phyloP scores from a whole-genome alignment of 768 basidiomycete genomes.

The Boletus subparvulus region DNA sequence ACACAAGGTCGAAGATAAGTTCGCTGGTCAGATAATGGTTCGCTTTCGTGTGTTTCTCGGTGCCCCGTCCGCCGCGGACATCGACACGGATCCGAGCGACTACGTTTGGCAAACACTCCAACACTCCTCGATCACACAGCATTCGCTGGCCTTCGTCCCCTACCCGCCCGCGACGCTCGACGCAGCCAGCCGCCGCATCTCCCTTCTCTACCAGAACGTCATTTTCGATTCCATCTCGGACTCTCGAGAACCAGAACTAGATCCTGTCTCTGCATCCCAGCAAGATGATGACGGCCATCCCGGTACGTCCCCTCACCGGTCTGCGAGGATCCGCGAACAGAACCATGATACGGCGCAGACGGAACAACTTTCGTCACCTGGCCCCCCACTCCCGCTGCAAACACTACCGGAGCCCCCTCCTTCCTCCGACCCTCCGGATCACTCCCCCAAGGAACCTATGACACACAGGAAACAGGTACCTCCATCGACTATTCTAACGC shows the following conservation, averaged over 20 bases:
- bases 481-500: constrained; percentile 61
- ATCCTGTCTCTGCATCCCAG: constrained; percentile 14
- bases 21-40: constrained; percentile 14
- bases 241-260: constrained; percentile 31
- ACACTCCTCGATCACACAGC: background rate
- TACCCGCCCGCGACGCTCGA: constrained; percentile 60
- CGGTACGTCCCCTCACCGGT: constrained; percentile 15
- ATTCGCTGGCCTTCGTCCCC: background rate
- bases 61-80: constrained; percentile 37
- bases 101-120: constrained; percentile 51
- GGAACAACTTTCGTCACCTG: constrained; percentile 56
- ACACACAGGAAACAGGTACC: constrained; percentile 44
- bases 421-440: constrained; percentile 32
- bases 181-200: constrained; percentile 68
- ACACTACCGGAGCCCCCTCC: constrained; percentile 22
- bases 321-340: constrained; percentile 4
- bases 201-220: constrained; percentile 65
- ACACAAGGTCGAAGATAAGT: background rate
- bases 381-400: constrained; percentile 46
- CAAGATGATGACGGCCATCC: constrained; percentile 18
- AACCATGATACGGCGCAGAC: constrained; percentile 30
- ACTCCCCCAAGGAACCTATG: constrained; percentile 30
- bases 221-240: constrained; percentile 57
- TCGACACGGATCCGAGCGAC: constrained; percentile 33
- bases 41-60: constrained; percentile 56